Evolutionary conservation across 805 yeast genomes (phyloP), one percentile per base, ranked within the genome.

Genomic region (Cyberlindnera amylophila): DNA sequence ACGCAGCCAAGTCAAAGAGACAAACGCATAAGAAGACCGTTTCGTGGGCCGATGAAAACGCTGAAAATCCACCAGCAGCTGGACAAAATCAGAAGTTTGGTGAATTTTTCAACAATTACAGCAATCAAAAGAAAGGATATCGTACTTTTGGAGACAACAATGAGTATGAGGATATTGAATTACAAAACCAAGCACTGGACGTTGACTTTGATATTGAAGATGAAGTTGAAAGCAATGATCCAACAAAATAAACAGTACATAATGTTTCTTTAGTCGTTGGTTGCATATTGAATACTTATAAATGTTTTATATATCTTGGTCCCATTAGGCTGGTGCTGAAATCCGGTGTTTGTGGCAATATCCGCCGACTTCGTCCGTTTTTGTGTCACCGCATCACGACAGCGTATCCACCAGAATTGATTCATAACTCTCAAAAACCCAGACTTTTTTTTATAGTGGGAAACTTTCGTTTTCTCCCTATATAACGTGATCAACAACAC

Each of bases 41-140:
- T 3, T 61, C 69, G 4, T 63, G 70, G 67, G 68, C 69, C 2
- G 68, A 64, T 46, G 65, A 60, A 32, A 42, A 58, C 28, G 34
- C 15, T 23, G 62, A 55, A 40, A 49, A 48, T 10, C 52, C 51
- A 1, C 24, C 46, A 14, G 43, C 18, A 13, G 48, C 41, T n/a
- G 34, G 6, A 24, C 42, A 3, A 19, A 33, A 11, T 36, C 38
- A 6, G 42, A 42, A 45, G 19, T 39, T 49, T 33, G 58, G 54
- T 6, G 46, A 52, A 8, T 51, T 52, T 39, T 41, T 55, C 38
- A 54, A 55, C 41, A 50, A 47, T 37, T 50, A 42, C 44, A 36
- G 36, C 19, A 27, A 40, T 1, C 34, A 31, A 2, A 51, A 50
- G 29, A 51, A 53, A 34, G 46, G 50, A 6, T 49, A 49, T 21